Base-by-base conservation (phyloP, 805 yeast species). In the Jamesozyma jinghongensis region DNA sequence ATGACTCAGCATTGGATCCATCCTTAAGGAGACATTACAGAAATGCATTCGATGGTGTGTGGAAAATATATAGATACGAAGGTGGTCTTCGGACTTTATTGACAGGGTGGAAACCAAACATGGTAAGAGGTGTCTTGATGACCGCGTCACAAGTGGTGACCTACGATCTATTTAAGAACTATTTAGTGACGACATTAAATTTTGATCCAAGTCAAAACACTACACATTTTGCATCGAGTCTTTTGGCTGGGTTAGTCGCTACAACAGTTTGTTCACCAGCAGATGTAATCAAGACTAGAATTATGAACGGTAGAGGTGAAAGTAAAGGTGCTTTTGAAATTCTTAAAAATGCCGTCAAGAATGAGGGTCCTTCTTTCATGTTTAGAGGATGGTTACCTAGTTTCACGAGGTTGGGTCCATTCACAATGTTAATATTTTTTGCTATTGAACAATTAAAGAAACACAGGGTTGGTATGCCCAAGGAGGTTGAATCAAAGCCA, bases 181-280 rank as follows among this genome's bases (percentile, higher is more conserved):
- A 77, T 33, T 64, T 85, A 40, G 83, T 84, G 14, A 62, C 66
- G 3, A 50, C 55, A 4, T 40, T 75, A 2, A 58, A 65, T 3
- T 60, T 79, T 62, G 79, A 81, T 53, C 76, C 84, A 32, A 62
- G 71, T 16, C 71, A 78, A 40, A 75, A 77, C 48, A 52, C 77
- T 0, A 85, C 95, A 3, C 94, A 85, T 60, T 85, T 85, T 54
- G 58, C 78, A 27, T 85, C 95, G 0, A 80, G 90, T 3, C 66
- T 85, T 45, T 54, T 81, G 47, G 94, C 95, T 1, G 95, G 95
- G 14, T 65, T 85, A 28, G 85, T 85, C 4, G 95, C 95, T 5
- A 85, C 95, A 0, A 86, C 95, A 0, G 82, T 85, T 16, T 86
- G 95, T 59, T 84, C 94, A 1, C 95, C 95, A 1, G 95, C 88